Evolutionary conservation across 108 stramenopile genomes (phyloP), one percentile per base, ranked within the genome.

Genomic region (Cyclotella cryptica): DNA sequence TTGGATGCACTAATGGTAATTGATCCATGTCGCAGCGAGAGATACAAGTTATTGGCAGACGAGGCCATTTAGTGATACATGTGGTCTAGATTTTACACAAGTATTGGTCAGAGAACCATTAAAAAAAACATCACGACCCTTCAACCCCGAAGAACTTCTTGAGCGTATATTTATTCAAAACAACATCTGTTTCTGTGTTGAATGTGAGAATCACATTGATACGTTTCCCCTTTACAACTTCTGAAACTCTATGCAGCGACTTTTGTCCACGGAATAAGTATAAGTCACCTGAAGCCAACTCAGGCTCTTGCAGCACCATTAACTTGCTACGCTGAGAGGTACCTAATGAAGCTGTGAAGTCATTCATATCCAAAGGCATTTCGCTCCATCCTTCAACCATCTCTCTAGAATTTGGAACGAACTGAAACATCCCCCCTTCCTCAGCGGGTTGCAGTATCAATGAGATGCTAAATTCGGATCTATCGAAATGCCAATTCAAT

Each of bases 131-230:
- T 49, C 47, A 3, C 9, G 39, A 35, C 17, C 29, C 29, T 24
- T 42, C 18, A 21, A 77, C 61, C 39, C 78, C 78, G 47, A 79
- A 79, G 78, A 79, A 79, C 55, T 79, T 79, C 28, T 72, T 28
- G 19, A 72, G 51, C 13, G 78, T 68, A 53, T 72, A 79, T 0
- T 49, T 28, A 42, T 79, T 79, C 66, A 79, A 59, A 39, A 64
- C 21, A 17, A 67, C 72, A 35, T 52, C 65, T 9, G 67, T 60
- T 15, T 74, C 67, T 22, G 79, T 24, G 44, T 74, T 74, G 28
- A 22, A 80, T 13, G 79, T 80, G 22, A 80, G 71, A 45, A 80
- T 80, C 17, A 80, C n/a, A 29, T 80, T 80, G 24, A 80, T 74
- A 18, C 79, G 55, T 41, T 51, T 80, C 29, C 79, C 79, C 57